phyloP scores from a whole-genome alignment of 495 filamentous ascomycete species.

The Amphirosellinia nigrospora region DNA sequence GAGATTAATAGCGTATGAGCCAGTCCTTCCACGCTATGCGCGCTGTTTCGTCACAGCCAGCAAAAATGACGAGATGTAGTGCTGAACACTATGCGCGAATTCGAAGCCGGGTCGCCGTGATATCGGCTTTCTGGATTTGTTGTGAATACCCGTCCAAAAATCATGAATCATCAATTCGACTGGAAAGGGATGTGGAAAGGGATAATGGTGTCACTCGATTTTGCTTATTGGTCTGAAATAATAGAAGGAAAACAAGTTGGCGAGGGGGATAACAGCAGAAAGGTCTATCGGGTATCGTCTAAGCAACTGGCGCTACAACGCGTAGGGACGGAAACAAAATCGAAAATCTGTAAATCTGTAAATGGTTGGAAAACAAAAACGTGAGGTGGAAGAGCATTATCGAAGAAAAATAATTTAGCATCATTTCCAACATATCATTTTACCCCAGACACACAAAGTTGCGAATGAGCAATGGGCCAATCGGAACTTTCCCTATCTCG shows the following conservation, averaged over 20 bases:
- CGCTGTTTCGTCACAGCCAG: not conserved
- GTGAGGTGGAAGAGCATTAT: not conserved
- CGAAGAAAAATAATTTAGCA: not conserved
- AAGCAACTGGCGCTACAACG: not conserved
- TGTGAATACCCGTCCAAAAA: not conserved
- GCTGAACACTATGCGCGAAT: not conserved
- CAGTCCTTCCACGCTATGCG: not conserved
- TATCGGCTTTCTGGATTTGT: not conserved
- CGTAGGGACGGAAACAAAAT: not conserved
- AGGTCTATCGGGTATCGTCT: constrained; percentile 19
- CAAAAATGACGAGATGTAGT: too few relatives aligned
- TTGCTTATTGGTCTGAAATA: not conserved
- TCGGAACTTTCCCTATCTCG: constrained; percentile 1
- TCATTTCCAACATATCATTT: not conserved
- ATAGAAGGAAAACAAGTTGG: not conserved
- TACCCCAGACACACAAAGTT: constrained; percentile 2
- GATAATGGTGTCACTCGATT: not conserved
- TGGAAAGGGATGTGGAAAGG: not conserved
- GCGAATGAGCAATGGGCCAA: not conserved
- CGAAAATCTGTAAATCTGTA: not conserved
- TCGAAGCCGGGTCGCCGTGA: not conserved
- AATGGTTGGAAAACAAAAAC: not conserved
- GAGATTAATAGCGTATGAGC: not conserved
- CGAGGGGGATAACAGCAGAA: not conserved
- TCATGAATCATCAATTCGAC: not conserved